phyloP scores from a whole-genome alignment of 2,329 filamentous ascomycete species.

The Chaetomium globosum region DNA sequence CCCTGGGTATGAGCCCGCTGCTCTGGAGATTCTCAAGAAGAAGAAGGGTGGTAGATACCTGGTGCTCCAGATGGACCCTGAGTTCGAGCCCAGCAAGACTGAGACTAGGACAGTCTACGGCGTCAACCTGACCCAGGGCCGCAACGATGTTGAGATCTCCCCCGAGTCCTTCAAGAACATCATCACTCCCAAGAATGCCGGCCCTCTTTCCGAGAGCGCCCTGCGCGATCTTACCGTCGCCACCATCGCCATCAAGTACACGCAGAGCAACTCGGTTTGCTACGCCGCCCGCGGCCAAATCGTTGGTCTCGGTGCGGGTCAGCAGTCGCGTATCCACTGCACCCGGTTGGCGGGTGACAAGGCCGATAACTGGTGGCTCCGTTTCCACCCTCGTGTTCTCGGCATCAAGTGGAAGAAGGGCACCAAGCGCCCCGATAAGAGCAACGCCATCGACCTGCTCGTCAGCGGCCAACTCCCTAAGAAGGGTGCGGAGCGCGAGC shows the following conservation, averaged over 20 bases:
- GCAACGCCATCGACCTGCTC: slow-evolving; percentile 94
- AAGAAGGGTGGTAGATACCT: slow-evolving; percentile 99
- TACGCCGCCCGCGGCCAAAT: slow-evolving; percentile 94
- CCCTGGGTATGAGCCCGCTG: slow-evolving; percentile 79
- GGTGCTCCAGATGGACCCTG: slow-evolving; percentile 89
- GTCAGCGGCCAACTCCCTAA: slow-evolving; percentile 88
- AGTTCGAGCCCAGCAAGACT: slow-evolving; percentile 76
- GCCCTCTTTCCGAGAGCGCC: slow-evolving; percentile 74
- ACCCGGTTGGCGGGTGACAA: slow-evolving; percentile 96
- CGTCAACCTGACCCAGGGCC: slow-evolving; percentile 82
- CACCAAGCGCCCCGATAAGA: slow-evolving; percentile 94
- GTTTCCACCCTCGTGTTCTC: slow-evolving; percentile 89
- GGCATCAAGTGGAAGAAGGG: slow-evolving; percentile 96
- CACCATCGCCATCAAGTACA: slow-evolving; percentile 97
- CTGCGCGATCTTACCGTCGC: slow-evolving; percentile 89
- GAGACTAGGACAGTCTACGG: slow-evolving; percentile 91
- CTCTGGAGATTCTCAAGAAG: slow-evolving; percentile 88
- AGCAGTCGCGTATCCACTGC: slow-evolving; percentile 98
- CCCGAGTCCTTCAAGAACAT: slow-evolving; percentile 83
- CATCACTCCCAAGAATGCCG: slow-evolving; percentile 80
- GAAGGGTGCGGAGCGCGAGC: slow-evolving; percentile 78
- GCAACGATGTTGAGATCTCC: slow-evolving; percentile 86
- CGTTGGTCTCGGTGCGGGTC: slow-evolving; percentile 89
- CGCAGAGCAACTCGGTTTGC: slow-evolving; percentile 98
- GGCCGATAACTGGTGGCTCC: slow-evolving; percentile 99